A percentile compares a stretch with the other conserved stretches of the same genome.
phyloP scores from a whole-genome alignment of 2,329 filamentous ascomycete species.

The Sclerotinia spermophila region DNA sequence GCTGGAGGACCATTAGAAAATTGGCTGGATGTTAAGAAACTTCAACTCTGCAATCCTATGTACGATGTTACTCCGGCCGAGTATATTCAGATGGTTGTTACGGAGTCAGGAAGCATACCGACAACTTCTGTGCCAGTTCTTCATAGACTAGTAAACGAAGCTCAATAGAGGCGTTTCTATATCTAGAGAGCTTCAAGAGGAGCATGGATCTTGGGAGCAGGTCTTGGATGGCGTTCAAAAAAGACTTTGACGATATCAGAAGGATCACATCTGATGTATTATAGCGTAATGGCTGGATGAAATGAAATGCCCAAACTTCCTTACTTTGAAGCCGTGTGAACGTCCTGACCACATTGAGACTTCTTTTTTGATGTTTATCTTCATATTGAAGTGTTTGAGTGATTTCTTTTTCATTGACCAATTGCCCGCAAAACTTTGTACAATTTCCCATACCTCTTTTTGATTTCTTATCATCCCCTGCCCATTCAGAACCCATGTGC shows the following conservation, averaged over 20 bases:
- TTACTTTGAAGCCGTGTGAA: neutral
- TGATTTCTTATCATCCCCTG: neutral
- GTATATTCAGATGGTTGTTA: slow-evolving; percentile 84
- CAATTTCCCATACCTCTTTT: neutral
- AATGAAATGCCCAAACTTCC: neutral
- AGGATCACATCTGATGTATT: slow-evolving; percentile 19
- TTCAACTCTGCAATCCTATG: slow-evolving; percentile 70
- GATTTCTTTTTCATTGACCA: slow-evolving; percentile 1
- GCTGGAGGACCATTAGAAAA: slow-evolving; percentile 43
- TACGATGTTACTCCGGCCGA: slow-evolving; percentile 90
- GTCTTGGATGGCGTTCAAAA: slow-evolving; percentile 7
- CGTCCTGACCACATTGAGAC: neutral
- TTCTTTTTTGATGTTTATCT: neutral
- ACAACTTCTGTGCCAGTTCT: slow-evolving; percentile 80
- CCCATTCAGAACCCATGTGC: neutral
- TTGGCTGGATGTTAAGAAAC: slow-evolving; percentile 55
- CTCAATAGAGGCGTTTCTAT: slow-evolving; percentile 22
- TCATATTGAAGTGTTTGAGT: neutral
- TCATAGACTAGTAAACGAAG: slow-evolving; percentile 53
- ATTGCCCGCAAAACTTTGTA: slow-evolving; percentile 12
- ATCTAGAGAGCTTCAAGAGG: neutral
- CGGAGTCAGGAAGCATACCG: slow-evolving; percentile 82
- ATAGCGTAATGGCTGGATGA: slow-evolving; percentile 22
- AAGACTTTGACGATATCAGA: slow-evolving; percentile 5
- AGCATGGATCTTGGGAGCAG: neutral